Evolutionary conservation across 1,284 basidiomycete genomes (phyloP), one percentile per base, ranked within the genome.

Genomic region (Dichomitus squalens): DNA sequence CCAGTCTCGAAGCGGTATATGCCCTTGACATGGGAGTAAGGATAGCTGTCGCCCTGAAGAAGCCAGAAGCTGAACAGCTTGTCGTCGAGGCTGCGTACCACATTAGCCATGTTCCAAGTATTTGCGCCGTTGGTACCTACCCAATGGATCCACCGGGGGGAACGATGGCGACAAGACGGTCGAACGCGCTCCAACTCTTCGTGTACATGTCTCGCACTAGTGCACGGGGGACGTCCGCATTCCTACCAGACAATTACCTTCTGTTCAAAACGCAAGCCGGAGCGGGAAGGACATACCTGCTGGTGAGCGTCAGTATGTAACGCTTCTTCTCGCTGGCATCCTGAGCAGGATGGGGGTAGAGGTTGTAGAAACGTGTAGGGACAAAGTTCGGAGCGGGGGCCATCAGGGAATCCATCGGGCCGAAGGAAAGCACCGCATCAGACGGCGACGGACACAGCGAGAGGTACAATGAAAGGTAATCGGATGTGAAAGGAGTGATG

Each of bases 11-110:
- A 93, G 23, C 92, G 85, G 71, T 85, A 90, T 65, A 93, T 90
- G n/a, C 90, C 91, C 68, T 92, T 92, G 60, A 91, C 87, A 60
- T 87, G 87, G 0, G 86, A 83, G 61, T 86, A 80, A 0, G 88
- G 86, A 67, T 82, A 85, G 52, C 80, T 80, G 65, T 93, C 91
- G 20, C 84, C 84, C 70, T 93, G 91, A 6, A 93, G 79, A 58
- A 91, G 80, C 88, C 90, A 93, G 78, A 92, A 92, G 58, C 87
- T 88, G 73, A 92, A 93, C 2, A 92, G 80, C 69, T 94, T 94
- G 74, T 93, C 90, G 66, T 94, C 92, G 50, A 93, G 83, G 7
- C 91, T 92, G 64, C 12, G 39, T 31, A n/a, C 57, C 41, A 43
- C 23, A 23, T 60, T 29, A 66, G 60, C 46, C 12, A 12, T 33